Percentiles rank a stretch among this genome's conserved stretches.
phyloP scores from a whole-genome alignment of 176 grass and related monocot genomes.

The Themeda triandra region DNA sequence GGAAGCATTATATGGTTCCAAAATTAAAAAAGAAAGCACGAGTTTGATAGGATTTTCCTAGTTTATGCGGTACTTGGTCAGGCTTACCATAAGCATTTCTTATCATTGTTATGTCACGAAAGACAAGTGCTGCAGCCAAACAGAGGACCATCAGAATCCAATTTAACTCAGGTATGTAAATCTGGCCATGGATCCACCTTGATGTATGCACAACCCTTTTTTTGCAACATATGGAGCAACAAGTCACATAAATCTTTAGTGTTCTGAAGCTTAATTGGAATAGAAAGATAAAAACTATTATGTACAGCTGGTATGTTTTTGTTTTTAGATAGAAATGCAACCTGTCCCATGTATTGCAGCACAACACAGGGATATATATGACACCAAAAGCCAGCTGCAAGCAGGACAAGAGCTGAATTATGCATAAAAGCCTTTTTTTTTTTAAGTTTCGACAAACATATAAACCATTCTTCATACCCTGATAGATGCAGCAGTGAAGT shows the following conservation, averaged over 20 bases:
- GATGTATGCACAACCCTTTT: slow-evolving; percentile 78
- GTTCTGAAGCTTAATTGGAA: slow-evolving; percentile 55
- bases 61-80: background rate
- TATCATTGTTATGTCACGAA: slow-evolving; percentile 51
- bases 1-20: background rate
- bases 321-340: slow-evolving; percentile 72
- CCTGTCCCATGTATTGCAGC: slow-evolving; percentile 82
- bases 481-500: slow-evolving; percentile 62
- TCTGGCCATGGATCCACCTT: slow-evolving; percentile 73
- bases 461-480: slow-evolving; percentile 44
- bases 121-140: slow-evolving; percentile 55
- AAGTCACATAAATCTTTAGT: background rate
- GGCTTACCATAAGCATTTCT: slow-evolving; percentile 83
- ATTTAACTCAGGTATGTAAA: slow-evolving; percentile 86
- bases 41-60: background rate
- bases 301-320: slow-evolving; percentile 33
- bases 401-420: background rate
- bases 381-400: slow-evolving; percentile 59
- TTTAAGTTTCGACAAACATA: background rate
- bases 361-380: slow-evolving; percentile 79
- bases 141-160: slow-evolving; percentile 80
- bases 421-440: background rate
- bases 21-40: background rate
- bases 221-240: background rate
- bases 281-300: slow-evolving; percentile 59